Conservation (phyloP, 106 monocot genomes). For the Iris macrosiphon region DNA sequence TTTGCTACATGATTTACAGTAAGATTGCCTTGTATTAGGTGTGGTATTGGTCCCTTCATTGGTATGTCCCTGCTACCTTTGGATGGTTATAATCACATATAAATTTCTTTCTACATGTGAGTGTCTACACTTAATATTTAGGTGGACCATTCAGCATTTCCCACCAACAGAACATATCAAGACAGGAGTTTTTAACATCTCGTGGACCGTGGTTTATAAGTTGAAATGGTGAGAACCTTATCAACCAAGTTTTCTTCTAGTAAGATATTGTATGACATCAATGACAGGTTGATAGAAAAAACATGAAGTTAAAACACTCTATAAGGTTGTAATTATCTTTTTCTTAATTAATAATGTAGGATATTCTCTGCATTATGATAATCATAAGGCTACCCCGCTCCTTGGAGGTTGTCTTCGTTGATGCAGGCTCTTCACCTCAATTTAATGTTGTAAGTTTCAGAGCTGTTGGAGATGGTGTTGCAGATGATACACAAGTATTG, state of each 20-base stretch:
- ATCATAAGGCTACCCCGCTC: neutral
- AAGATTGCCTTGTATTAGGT: no score
- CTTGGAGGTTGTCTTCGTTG: neutral
- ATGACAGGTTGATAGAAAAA: no score
- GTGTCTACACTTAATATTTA: no score
- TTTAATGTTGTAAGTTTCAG: neutral
- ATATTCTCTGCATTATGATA: neutral
- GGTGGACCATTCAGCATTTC: neutral
- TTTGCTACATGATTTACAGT: no score
- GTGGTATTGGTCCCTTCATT: no score
- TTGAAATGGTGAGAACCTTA: neutral
- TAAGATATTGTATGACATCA: neutral
- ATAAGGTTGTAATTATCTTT: neutral
- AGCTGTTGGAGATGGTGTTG: neutral
- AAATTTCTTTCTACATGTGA: no score
- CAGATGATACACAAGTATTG: conserved; percentile 4
- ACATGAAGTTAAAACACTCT: neutral
- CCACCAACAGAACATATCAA: neutral
- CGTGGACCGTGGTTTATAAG: neutral
- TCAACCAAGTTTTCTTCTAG: neutral
- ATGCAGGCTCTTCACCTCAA: neutral
- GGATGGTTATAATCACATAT: no score
- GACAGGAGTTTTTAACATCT: neutral
- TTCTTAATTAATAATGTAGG: neutral
- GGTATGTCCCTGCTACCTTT: no score